Base-by-base conservation (phyloP, 2,329 filamentous ascomycete genomes). In the Paraphaeosphaeria minitans region DNA sequence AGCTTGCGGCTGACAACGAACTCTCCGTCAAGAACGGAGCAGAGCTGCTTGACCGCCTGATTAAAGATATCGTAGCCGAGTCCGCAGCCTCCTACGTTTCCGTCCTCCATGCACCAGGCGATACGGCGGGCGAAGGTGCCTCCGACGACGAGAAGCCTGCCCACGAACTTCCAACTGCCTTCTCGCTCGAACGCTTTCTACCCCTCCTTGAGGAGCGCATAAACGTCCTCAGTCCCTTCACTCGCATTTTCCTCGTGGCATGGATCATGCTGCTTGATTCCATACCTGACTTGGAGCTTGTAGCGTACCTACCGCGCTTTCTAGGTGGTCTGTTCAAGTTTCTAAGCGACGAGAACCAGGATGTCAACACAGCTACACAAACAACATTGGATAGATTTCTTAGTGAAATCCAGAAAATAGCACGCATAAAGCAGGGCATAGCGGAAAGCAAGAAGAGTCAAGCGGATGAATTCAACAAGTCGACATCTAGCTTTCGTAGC, bases 1-100 rank as follows among this genome's bases (percentile, higher is more conserved):
- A 97, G 93, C 86, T 99, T 67, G 93, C 94, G 16, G 95, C 95
- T 49, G 95, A 99, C 76, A 94, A 93, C 0, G 96, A 99, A 75
- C 82, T 97, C 5, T 98, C 94, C 0, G 96, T 99, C 58, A 99
- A 99, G 79, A 99, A 99, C 73, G 95, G 95, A 29, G 95, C 95
- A 22, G 95, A 99, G 75, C 84, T 99, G 50, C 84, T 99, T 9
- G 95, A 99, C 78, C 90, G 95, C 31, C 84, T 99, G 49, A 89
- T 99, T 72, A 97, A 97, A 78, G 93, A 98, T 70, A 97, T 98
- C 61, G 93, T 98, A 3, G 91, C 93, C 2, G 94, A 98, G 78
- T 97, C 93, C 6, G 93, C 94, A 14, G 91, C 94, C 45, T 95
- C 93, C 4, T 99, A 99, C 75, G 89, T 98, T 7, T 98, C 95